Base-by-base conservation (phyloP, 176 grass and related monocot genomes). In the Oryza longistaminata region DNA sequence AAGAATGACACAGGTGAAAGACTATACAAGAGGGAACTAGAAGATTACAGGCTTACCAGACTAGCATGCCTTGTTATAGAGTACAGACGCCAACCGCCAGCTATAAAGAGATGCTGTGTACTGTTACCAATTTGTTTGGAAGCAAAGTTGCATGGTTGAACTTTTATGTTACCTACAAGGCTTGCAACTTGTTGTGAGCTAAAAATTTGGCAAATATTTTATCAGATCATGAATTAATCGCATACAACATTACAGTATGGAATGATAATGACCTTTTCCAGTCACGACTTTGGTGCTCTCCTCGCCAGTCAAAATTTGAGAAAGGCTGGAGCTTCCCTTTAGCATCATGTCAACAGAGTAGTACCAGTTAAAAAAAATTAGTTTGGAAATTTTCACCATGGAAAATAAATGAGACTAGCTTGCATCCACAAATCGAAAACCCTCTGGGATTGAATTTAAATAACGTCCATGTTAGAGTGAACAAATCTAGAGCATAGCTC, bases 21-120 rank as follows among this genome's bases (percentile, higher is more conserved):
- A 37, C 2, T 17, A 65, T 60, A 82, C 7, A 12, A 29, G 17
- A 81, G 16, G 89, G 44, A 77, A 62, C 68, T 33, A 60, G n/a
- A 49, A 19, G 11, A 42, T 22, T 5, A 55, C n/a, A n/a, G 22
- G 49, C 50, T 90, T 61, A 96, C 94, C 88, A 96, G 81, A 77
- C 68, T 89, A 40, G 27, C 4, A 77, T 94, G 79, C 82, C n/a
- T 94, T 93, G 79, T 84, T 86, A 46, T 91, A 83, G 60, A 94
- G 65, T 66, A 94, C 84, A 58, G 87, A 93, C 44, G 87, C 86
- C 80, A 94, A 73, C 49, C n/a, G n/a, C 92, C 92, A 50, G 95
- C 95, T n/a, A 88, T 94, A 90, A 40, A 93, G 86, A 71, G 95
- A 94, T 50, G 94, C 94, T 44, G 88, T 90, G 83, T 93, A 91